These are phyloP conservation scores for Leccinum cinnamomeum DNA, from an alignment of 1,284 basidiomycete genomes.

Conservation along the genomic window DNA sequence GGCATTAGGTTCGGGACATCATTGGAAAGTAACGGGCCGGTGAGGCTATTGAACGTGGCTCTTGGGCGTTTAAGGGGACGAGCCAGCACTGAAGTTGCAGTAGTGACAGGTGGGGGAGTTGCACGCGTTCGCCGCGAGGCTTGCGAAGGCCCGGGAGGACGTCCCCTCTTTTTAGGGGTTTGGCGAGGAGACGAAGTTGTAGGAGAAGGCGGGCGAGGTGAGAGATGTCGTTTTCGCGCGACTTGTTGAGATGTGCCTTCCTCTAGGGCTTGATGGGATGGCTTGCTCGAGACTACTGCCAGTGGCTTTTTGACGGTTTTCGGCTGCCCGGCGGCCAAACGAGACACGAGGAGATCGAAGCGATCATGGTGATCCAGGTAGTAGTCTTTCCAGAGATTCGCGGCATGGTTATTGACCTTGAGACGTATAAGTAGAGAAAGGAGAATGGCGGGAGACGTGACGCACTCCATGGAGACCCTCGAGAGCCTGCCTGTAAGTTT, in stretches of 20 bases:
- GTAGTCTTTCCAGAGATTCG: constrained; percentile 67
- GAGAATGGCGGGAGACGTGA: constrained; percentile 4
- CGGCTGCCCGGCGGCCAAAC: constrained; percentile 26
- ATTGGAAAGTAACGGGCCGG: constrained; percentile 43
- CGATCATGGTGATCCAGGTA: constrained; percentile 64
- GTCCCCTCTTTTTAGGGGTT: constrained; percentile 16
- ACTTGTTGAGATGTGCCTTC: constrained; percentile 24
- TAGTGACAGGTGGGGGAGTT: constrained; percentile 14
- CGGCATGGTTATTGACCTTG: constrained; percentile 46
- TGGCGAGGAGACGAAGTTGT: constrained; percentile 8
- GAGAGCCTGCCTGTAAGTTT: constrained; percentile 43
- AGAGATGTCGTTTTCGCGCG: constrained; percentile 31
- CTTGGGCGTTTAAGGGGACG: constrained; percentile 37
- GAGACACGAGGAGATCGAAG: constrained; percentile 49
- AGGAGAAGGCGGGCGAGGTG: constrained; percentile 12
- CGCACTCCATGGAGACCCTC: constrained; percentile 45
- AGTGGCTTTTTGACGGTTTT: constrained; percentile 52
- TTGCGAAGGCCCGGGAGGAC: constrained; percentile 14
- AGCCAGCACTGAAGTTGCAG: constrained; percentile 20
- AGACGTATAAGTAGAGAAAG: constrained; percentile 20
- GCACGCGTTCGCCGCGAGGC: constrained; percentile 22
- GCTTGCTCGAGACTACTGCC: constrained; percentile 25
- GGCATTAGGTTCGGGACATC: constrained; percentile 47
- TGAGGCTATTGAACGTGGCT: constrained; percentile 55
- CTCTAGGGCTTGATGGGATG: constrained; percentile 19